These are phyloP conservation scores for Dendryphion nanum DNA, from an alignment of 2,329 filamentous ascomycete genomes.

Conservation along the genomic window DNA sequence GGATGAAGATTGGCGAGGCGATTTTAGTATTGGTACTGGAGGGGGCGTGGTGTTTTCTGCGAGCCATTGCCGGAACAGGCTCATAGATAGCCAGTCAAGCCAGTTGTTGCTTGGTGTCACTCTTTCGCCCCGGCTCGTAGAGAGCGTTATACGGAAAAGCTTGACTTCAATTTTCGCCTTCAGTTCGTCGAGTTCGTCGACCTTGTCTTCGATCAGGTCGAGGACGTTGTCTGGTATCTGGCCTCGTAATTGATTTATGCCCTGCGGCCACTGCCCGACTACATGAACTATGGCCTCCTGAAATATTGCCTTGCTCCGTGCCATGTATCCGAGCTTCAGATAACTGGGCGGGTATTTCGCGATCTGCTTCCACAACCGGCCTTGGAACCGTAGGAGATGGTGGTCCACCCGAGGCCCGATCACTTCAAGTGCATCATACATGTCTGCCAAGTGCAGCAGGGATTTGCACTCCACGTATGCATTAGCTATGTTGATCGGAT, in stretches of 20 bases:
- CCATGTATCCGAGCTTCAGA: conserved; percentile 82
- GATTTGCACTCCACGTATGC: conserved; percentile 94
- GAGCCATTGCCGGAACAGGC: conserved; percentile 87
- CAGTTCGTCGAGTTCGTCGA: conserved; percentile 83
- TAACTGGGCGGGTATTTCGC: conserved; percentile 94
- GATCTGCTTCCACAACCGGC: conserved; percentile 90
- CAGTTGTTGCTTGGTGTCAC: conserved; percentile 78
- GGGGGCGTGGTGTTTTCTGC: conserved; percentile 83
- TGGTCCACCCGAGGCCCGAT: conserved; percentile 90
- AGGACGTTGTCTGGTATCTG: conserved; percentile 73
- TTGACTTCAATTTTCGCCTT: conserved; percentile 77
- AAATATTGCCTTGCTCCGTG: conserved; percentile 75
- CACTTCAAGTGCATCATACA: conserved; percentile 86
- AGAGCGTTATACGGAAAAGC: conserved; percentile 77
- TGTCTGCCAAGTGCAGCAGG: conserved; percentile 82
- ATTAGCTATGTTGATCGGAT: conserved; percentile 83
- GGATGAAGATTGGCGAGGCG: conserved; percentile 37
- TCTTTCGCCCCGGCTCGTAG: conserved; percentile 76
- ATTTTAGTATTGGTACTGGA: conserved; percentile 53
- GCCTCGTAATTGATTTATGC: conserved; percentile 69
- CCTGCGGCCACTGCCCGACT: conserved; percentile 88
- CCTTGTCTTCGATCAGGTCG: conserved; percentile 92
- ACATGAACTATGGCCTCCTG: conserved; percentile 84
- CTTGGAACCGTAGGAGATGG: conserved; percentile 88
- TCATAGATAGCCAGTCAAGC: conserved; percentile 85